Evolutionary conservation across 225 moss, liverwort and hornwort species (phyloP).

Genomic region (Polytrichum commune): DNA sequence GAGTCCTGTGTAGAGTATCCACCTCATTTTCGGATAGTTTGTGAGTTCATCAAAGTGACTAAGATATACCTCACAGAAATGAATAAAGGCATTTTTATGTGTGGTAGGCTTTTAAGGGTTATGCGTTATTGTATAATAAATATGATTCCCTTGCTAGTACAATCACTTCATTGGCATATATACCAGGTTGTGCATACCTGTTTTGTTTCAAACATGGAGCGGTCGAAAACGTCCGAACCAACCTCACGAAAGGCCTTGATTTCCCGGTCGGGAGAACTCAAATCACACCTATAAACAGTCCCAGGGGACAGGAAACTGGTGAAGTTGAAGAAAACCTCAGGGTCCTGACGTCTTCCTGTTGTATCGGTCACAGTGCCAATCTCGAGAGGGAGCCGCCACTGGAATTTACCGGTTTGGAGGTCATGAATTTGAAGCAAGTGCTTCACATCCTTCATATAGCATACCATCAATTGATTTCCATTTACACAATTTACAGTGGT

Average conservation of each 20-base stretch:
- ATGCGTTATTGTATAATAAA: no score
- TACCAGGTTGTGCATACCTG: constrained; percentile 36
- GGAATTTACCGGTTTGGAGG: constrained; percentile 56
- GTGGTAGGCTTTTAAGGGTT: no score
- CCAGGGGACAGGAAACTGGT: constrained; percentile 89
- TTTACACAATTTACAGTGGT: constrained; percentile 75
- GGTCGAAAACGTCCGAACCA: constrained; percentile 61
- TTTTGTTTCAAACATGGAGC: constrained; percentile 64
- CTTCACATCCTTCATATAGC: constrained; percentile 85
- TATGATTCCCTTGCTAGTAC: no score
- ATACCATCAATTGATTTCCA: constrained; percentile 67
- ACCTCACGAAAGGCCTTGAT: constrained; percentile 60
- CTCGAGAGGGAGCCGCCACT: constrained; percentile 55
- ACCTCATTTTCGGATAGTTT: no score
- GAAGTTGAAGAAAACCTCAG: constrained; percentile 73
- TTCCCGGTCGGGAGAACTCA: constrained; percentile 37
- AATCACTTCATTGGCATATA: neutral
- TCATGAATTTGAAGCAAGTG: constrained; percentile 71
- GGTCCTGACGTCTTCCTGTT: constrained; percentile 57
- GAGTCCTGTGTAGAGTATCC: no score
- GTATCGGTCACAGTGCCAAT: constrained; percentile 71
- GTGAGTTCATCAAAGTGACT: no score
- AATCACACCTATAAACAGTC: constrained; percentile 62
- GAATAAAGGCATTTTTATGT: no score
- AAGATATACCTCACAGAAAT: no score